Base-by-base conservation (phyloP, 805 yeast species). In the Cyberlindnera maritima region DNA sequence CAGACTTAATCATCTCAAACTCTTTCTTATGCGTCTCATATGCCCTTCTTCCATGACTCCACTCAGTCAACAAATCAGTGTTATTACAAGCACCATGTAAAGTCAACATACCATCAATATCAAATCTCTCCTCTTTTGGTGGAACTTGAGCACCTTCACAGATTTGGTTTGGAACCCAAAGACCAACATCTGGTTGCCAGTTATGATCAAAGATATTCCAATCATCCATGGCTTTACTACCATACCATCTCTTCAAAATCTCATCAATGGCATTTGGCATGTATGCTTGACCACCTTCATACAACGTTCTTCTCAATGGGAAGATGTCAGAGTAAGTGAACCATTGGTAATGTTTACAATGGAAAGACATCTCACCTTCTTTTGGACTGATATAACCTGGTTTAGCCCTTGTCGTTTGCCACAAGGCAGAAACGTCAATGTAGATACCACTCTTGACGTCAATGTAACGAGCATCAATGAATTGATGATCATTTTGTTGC, bases 361-460 rank as follows among this genome's bases (percentile, higher is more conserved):
- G 61, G 50, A 60, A 57, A 1, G 59, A 51, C 15, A 46, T 39
- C 34, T 52, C 54, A 18, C 44, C 52, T 15, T 50, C 50, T 23
- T 39, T 36, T 23, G 48, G 47, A 13, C 43, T 31, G 21, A 47
- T 26, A 21, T 43, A 35, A 4, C 25, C 39, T 9, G 60, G 57
- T 17, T 17, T 41, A 2, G 31, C 46, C 14, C 50, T 46, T n/a
- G 35, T 36, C 13, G 61, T 52, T 29, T 49, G 36, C 62, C 62
- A 57, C n/a, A 64, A 39, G 1, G 71, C 80, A 4, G 80, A 73
- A 32, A 76, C 67, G 53, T 76, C 81, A 43, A 76, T 72, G 50
- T 74, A 76, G 43, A 73, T 62, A 6, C 81, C 80, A 13, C 76
- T 67, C 45, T 70, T 72, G 11, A 71, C 60, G 53, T 76, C 81